A percentile compares a stretch with the other conserved stretches of the same genome.
phyloP scores from a whole-genome alignment of 306 rosid species.

The Cercis canadensis region DNA sequence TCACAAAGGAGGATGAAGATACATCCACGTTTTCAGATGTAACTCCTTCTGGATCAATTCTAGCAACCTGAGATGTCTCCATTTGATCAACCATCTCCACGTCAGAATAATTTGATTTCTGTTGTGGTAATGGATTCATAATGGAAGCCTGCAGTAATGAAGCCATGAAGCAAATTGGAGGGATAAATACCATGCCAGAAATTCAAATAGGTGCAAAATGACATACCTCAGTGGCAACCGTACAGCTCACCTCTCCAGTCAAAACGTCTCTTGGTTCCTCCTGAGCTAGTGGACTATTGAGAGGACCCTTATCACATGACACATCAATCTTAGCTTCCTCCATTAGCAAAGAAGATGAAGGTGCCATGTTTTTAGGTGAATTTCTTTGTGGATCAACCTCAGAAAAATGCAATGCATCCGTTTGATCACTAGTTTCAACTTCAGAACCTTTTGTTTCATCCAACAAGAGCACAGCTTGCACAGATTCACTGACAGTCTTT shows the following conservation, averaged over 20 bases:
- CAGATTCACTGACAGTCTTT: conserved; percentile 10
- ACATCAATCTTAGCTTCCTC: conserved; percentile 31
- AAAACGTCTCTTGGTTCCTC: conserved; percentile 30
- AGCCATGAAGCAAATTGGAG: no score
- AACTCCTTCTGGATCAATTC: conserved; percentile 30
- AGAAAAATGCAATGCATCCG: conserved; percentile 23
- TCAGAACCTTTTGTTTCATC: conserved; percentile 19
- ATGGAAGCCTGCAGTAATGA: no score
- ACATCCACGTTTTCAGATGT: conserved; percentile 16
- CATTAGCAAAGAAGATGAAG: conserved; percentile 28
- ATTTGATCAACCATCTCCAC: conserved; percentile 10
- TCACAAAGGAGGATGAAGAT: conserved; percentile 30
- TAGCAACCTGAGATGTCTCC: conserved; percentile 24
- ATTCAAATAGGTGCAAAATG: conserved; percentile 6
- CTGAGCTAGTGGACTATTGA: conserved; percentile 4
- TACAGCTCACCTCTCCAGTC: conserved; percentile 19
- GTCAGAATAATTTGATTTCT: no score
- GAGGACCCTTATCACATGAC: conserved; percentile 31
- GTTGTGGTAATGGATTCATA: no score
- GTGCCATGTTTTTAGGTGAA: conserved; percentile 15
- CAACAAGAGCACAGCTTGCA: conserved; percentile 27
- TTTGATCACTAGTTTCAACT: conserved; percentile 37
- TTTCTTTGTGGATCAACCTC: conserved; percentile 33
- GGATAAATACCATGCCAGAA: neutral
- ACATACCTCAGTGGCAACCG: conserved; percentile 39